These are phyloP conservation scores for Ustilago crameri DNA, from an alignment of 1,284 basidiomycete species.

Conservation along the genomic window DNA sequence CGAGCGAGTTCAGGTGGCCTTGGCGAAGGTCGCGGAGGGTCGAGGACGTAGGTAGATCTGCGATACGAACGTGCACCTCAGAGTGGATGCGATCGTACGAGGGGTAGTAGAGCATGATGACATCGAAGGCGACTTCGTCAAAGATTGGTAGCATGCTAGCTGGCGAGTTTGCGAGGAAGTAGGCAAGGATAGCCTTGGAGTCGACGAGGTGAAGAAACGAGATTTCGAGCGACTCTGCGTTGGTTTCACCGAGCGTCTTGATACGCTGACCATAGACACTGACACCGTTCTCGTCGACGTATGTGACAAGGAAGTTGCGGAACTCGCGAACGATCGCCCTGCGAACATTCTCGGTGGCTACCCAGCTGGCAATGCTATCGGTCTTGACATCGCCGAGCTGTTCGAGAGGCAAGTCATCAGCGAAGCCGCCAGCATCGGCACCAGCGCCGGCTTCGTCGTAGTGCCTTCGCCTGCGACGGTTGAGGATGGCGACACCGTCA, in stretches of 20 bases:
- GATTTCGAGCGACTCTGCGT: slow-evolving; percentile 95
- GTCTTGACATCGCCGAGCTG: slow-evolving; percentile 98
- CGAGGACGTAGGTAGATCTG: slow-evolving; percentile 87
- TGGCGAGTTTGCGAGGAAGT: slow-evolving; percentile 95
- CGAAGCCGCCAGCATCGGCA: slow-evolving; percentile 74
- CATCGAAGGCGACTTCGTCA: slow-evolving; percentile 92
- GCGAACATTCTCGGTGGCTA: slow-evolving; percentile 88
- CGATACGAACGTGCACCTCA: slow-evolving; percentile 96
- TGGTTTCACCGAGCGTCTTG: slow-evolving; percentile 91
- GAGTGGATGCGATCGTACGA: slow-evolving; percentile 96
- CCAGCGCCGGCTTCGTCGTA: slow-evolving; percentile 70
- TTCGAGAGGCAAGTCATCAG: slow-evolving; percentile 89
- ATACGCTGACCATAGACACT: slow-evolving; percentile 96
- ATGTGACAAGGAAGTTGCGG: slow-evolving; percentile 93
- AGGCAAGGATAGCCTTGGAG: slow-evolving; percentile 93
- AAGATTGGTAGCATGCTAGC: slow-evolving; percentile 92
- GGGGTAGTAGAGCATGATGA: slow-evolving; percentile 94
- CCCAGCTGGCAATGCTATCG: slow-evolving; percentile 96
- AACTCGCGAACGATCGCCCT: slow-evolving; percentile 91
- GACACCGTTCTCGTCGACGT: slow-evolving; percentile 87
- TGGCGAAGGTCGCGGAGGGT: slow-evolving; percentile 94
- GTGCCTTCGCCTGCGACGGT: slow-evolving; percentile 67
- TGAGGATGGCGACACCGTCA: slow-evolving; percentile 65
- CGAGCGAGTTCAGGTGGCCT: slow-evolving; percentile 90
- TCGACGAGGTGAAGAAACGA: slow-evolving; percentile 91